Evolutionary conservation across 495 filamentous ascomycete genomes (phyloP), one percentile per base, ranked within the genome.

Genomic region (Hypoxylon cercidicola): DNA sequence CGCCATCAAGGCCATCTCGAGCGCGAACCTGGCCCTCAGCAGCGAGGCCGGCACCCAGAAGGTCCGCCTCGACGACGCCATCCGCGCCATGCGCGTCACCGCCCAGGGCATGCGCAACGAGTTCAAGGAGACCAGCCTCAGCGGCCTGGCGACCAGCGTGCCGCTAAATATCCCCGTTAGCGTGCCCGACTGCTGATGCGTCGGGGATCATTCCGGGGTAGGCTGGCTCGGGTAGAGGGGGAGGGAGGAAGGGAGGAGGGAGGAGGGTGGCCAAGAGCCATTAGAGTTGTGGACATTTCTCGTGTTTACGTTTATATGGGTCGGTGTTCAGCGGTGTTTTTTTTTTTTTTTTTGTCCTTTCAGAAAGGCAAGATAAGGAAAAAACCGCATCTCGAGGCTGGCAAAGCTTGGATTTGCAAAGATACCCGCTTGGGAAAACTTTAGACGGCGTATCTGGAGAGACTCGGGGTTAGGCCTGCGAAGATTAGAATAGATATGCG

Each of bases 71-170:
- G 74, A 76, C 48, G 74, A 76, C 37, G 74, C 74, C 43, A 76
- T 76, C 23, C 70, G 70, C 10, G 74, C 74, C 1, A 72, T 76
- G 74, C 65, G 74, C 1, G 28, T 76, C 10, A 76, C 74, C 3
- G 74, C 74, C 16, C 60, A 74, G 21, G 74, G 74, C 4, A 76
- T 76, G 74, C 53, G 74, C 0, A 74, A 74, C 25, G 74, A 76
- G 62, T 76, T 76, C 60, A 76, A 76, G 51, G 74, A 76, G 64
- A 76, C 74, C 15, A 76, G 74, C 34, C 69, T 76, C 12, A 76
- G 74, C 30, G 74, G 74, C 0, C 39, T 76, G 15, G 74, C 74
- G 30, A 76, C 70, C 0, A 76, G 74, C 34, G 74, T 76, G 46
- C 72, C 74, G 2, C 49, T 76, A 3, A 64, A 74, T 40, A 76